These are phyloP conservation scores for Debaryomyces tyrocola DNA, from an alignment of 805 yeast genomes.

Conservation along the genomic window DNA sequence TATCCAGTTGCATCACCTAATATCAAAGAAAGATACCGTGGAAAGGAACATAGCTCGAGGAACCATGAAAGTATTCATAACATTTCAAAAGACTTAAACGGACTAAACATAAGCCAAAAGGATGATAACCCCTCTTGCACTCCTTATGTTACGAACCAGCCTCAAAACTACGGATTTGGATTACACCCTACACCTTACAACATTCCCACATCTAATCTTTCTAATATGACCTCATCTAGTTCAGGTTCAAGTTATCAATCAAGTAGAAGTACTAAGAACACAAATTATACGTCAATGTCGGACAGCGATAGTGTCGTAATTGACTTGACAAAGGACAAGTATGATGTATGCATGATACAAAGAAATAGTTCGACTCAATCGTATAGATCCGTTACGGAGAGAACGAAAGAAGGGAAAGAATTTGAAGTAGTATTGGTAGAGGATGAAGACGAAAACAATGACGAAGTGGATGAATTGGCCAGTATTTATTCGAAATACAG, in stretches of 20 bases:
- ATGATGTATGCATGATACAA: slow-evolving; percentile 36
- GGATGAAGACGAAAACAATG: slow-evolving; percentile 28
- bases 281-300: slow-evolving; percentile 26
- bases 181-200: not conserved
- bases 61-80: not conserved
- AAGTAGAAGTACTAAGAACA: slow-evolving; percentile 20
- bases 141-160: not conserved
- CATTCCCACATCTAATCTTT: not conserved
- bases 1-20: not conserved
- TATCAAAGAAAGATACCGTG: too few species aligned
- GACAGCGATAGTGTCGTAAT: slow-evolving; percentile 41
- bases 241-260: slow-evolving; percentile 29
- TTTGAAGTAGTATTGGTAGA: slow-evolving; percentile 46
- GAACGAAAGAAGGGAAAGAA: slow-evolving; percentile 34
- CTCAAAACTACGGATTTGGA: not conserved
- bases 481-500: slow-evolving; percentile 44
- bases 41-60: too few species aligned
- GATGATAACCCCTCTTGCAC: not conserved
- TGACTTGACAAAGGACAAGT: slow-evolving; percentile 41
- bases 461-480: slow-evolving; percentile 31
- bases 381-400: slow-evolving; percentile 41
- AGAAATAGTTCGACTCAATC: slow-evolving; percentile 35
- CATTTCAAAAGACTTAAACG: not conserved
- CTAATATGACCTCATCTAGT: slow-evolving; percentile 5
- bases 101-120: not conserved